Conservation (phyloP, 2,329 filamentous ascomycete genomes). For the Dothistroma pini region DNA sequence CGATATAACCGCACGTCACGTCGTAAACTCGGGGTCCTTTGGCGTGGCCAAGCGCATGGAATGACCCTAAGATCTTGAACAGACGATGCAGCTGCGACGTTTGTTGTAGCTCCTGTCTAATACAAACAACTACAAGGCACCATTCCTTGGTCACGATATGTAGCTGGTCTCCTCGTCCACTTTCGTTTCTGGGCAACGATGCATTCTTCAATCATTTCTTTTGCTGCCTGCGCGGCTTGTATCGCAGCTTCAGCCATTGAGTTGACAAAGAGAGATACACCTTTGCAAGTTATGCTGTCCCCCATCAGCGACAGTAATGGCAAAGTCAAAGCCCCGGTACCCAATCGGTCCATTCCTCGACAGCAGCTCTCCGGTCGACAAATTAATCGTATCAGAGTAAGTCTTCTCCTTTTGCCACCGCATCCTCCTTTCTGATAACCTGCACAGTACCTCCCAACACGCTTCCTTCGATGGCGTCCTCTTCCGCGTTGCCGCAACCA, state of each 20-base stretch:
- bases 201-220: conserved; percentile 11
- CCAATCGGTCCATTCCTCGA: conserved; percentile 29
- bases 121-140: background rate
- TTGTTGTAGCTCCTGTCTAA: background rate
- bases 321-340: conserved; percentile 25
- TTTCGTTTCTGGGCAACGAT: conserved; percentile 3
- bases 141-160: background rate
- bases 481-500: conserved; percentile 46
- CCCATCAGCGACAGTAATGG: conserved; percentile 22
- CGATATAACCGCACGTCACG: too few species aligned
- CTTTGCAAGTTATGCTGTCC: conserved; percentile 25
- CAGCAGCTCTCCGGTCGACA: conserved; percentile 23
- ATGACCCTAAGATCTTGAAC: too few species aligned
- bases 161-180: background rate
- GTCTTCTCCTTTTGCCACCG: background rate
- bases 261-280: conserved; percentile 23
- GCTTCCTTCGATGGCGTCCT: conserved; percentile 51
- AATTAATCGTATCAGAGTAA: conserved; percentile 24
- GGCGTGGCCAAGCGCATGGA: too few species aligned
- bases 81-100: background rate
- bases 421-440: background rate
- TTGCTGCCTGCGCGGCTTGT: conserved; percentile 12
- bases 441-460: conserved; percentile 3
- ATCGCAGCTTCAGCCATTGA: conserved; percentile 19
- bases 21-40: too few species aligned